Conservation (phyloP, 768 basidiomycete genomes). For the Kwoniella dejecticola region DNA sequence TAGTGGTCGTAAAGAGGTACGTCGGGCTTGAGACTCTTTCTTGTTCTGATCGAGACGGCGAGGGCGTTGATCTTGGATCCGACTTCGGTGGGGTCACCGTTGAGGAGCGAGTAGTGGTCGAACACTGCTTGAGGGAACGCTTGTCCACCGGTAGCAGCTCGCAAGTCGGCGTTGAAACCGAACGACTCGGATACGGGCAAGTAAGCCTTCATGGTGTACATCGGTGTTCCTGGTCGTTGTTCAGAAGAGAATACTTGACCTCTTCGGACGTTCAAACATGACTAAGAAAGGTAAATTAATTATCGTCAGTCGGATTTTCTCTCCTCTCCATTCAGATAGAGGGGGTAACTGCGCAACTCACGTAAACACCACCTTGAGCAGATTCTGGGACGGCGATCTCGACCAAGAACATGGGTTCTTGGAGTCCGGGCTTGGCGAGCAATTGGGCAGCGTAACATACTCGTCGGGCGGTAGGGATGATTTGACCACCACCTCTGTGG, state of each 20-base stretch:
- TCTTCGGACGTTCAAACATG: constrained; percentile 80
- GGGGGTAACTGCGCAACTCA: too few species aligned
- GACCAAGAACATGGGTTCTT: constrained; percentile 97
- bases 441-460: constrained; percentile 94
- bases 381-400: constrained; percentile 98
- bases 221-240: constrained; percentile 94
- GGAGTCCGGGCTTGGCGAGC: constrained; percentile 84
- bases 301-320: too few species aligned
- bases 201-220: constrained; percentile 90
- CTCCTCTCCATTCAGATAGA: too few species aligned
- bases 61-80: constrained; percentile 76
- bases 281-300: constrained; percentile 29
- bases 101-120: constrained; percentile 50
- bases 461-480: constrained; percentile 87
- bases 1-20: constrained; percentile 37
- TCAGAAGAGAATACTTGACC: constrained; percentile 98
- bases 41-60: constrained; percentile 74
- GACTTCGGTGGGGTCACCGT: constrained; percentile 72
- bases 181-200: constrained; percentile 61
- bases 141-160: constrained; percentile 88
- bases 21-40: constrained; percentile 68
- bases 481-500: constrained; percentile 95
- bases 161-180: constrained; percentile 96
- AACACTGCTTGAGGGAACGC: constrained; percentile 88
- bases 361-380: constrained; percentile 96